A percentile compares a stretch with the other conserved stretches of the same genome.
Evolutionary conservation across 306 rosid genomes (phyloP).

Genomic region (Phaseolus lunatus): DNA sequence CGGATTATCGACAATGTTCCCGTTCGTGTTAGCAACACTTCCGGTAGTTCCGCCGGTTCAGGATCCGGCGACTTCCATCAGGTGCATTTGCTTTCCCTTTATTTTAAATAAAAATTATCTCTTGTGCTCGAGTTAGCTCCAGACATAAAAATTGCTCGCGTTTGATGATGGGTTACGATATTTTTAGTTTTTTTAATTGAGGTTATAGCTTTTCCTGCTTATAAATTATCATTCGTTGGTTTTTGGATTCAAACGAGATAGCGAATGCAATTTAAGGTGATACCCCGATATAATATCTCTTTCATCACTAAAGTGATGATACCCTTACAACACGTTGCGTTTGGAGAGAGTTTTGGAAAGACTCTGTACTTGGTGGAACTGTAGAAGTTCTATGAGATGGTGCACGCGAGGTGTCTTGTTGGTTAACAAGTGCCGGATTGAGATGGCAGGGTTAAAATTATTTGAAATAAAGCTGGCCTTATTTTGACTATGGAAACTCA

Average conservation of each 20-base stretch:
- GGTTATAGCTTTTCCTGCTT: constrained; percentile 2
- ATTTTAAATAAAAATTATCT: neutral
- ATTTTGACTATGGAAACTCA: neutral
- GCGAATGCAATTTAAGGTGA: constrained; percentile 22
- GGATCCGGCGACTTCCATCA: constrained; percentile 99
- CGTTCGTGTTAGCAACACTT: constrained; percentile 94
- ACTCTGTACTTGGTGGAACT: neutral
- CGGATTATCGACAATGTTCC: constrained; percentile 91
- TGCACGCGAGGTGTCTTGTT: constrained; percentile 2
- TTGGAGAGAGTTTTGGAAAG: neutral
- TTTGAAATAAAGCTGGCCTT: constrained; percentile 10
- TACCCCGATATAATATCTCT: neutral
- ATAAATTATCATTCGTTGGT: neutral
- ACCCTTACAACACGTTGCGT: neutral
- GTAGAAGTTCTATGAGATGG: constrained; percentile 23
- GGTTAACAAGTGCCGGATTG: neutral
- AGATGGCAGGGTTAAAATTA: neutral
- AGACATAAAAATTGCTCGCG: too few relatives aligned
- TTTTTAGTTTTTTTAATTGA: neutral
- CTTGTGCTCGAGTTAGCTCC: neutral
- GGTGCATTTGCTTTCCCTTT: constrained; percentile 51
- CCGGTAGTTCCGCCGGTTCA: constrained; percentile 95
- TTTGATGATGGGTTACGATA: neutral
- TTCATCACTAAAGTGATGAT: neutral
- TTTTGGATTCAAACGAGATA: constrained; percentile 11